Percentiles rank a stretch among this genome's conserved stretches.
These are phyloP conservation scores for Amanita phalloides DNA, from an alignment of 768 basidiomycete species.

Conservation along the genomic window DNA sequence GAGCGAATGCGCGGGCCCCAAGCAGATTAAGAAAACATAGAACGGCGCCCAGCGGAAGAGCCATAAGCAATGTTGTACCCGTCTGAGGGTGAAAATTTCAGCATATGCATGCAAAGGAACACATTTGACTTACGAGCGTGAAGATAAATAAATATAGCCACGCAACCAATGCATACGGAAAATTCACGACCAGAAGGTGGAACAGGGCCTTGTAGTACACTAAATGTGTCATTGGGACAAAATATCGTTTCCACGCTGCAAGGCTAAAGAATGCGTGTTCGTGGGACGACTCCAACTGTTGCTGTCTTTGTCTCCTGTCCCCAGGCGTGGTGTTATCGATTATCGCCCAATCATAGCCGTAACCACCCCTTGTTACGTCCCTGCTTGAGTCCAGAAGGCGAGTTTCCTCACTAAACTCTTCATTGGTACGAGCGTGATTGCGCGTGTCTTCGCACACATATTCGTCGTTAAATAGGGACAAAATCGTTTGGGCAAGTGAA, in stretches of 20 bases:
- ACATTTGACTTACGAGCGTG: conserved; percentile 47
- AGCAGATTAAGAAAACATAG: conserved; percentile 71
- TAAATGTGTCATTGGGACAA: conserved; percentile 42
- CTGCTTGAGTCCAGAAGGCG: background rate
- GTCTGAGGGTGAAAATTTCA: conserved; percentile 29
- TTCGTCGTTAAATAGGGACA: conserved; percentile 50
- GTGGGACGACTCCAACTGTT: background rate
- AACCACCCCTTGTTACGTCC: background rate
- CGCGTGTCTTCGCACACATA: conserved; percentile 26
- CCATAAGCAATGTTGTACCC: conserved; percentile 72
- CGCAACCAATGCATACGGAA: conserved; percentile 69
- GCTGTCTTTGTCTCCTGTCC: background rate
- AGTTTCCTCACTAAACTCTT: conserved; percentile 11
- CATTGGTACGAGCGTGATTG: conserved; percentile 28
- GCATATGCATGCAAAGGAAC: background rate
- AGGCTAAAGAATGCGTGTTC: background rate
- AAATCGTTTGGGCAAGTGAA: conserved; percentile 57
- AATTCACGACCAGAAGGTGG: conserved; percentile 66
- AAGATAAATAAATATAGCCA: conserved; percentile 75
- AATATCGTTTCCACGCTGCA: conserved; percentile 42
- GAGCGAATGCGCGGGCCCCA: conserved; percentile 59
- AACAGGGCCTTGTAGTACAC: conserved; percentile 59
- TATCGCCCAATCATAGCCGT: background rate
- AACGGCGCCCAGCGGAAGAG: conserved; percentile 66
- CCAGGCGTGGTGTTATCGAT: background rate